Base-by-base conservation (phyloP, 768 basidiomycete genomes). In the Russula olivacea region DNA sequence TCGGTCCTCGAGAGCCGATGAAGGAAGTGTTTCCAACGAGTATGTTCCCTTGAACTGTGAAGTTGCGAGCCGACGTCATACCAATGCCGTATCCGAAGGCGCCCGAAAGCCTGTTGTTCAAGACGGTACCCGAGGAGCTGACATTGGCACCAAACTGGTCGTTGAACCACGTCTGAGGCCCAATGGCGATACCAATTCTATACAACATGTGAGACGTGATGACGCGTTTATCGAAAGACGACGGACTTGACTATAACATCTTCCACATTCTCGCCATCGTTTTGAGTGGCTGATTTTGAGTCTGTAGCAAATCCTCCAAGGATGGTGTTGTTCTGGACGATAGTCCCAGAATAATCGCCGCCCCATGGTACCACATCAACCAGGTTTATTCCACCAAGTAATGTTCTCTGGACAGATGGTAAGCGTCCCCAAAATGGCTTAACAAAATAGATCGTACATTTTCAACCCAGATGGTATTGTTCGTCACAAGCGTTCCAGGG, bases 131-230 rank as follows among this genome's bases (percentile, higher is more conserved):
- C n/a, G 77, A 76, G 41, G 71, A 75, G 71, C 77, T 81, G 68
- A 81, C 78, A 63, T 85, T 84, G 59, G 80, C 81, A 61, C 78
- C 77, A 66, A 77, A 87, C 56, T 72, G 69, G 66, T 80, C 74
- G 3, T 84, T 86, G 62, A 89, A 90, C 89, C 89, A 91, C 17
- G 83, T 84, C 12, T 81, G 81, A 10, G 90, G 87, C 10, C 90
- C 89, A 17, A 91, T 80, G 32, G 88, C 89, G 53, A 91, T 85
- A n/a, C 86, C 89, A 69, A 91, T 84, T 72, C 89, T 90, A 54
- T 19, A 19, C 10, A 30, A 30, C 21, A 43, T 23, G 52, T 62
- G 36, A 68, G 59, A 49, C 21, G 38, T 12, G 17, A 55, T 49
- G 61, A 52, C 32, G 43, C 7, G 17, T 41, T 32, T n/a, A 50